Conservation (phyloP, 495 filamentous ascomycete species). For the Trichoderma orchidacearum region DNA sequence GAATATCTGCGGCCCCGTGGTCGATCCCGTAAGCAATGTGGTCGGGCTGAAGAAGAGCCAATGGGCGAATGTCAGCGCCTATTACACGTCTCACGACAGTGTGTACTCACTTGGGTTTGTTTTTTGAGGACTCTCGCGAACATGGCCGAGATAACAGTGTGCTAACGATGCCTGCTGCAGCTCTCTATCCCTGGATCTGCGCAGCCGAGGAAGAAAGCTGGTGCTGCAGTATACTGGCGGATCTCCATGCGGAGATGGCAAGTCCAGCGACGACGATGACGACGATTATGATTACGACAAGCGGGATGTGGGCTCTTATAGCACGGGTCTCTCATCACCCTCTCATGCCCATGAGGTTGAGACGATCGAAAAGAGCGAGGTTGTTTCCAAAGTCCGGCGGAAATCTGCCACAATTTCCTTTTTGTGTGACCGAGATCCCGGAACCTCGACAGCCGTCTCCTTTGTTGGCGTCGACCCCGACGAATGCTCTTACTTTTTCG, state of each 20-base stretch:
- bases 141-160: neutral
- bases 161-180: slow-evolving; percentile 26
- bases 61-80: slow-evolving; percentile 85
- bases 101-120: slow-evolving; percentile 75
- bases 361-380: neutral
- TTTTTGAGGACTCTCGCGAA: neutral
- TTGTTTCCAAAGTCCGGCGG: slow-evolving; percentile 30
- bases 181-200: slow-evolving; percentile 49
- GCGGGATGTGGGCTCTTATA: neutral
- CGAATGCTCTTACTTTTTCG: slow-evolving; percentile 93
- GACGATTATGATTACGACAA: slow-evolving; percentile 16
- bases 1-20: slow-evolving; percentile 82
- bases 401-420: slow-evolving; percentile 89
- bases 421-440: slow-evolving; percentile 73
- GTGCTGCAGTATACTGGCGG: slow-evolving; percentile 86
- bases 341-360: neutral
- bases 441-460: slow-evolving; percentile 40
- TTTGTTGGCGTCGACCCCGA: slow-evolving; percentile 78
- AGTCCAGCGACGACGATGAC: slow-evolving; percentile 21
- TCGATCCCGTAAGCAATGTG: slow-evolving; percentile 61
- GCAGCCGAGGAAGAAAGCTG: slow-evolving; percentile 79
- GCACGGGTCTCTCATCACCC: neutral
- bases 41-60: slow-evolving; percentile 47
- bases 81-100: slow-evolving; percentile 59
- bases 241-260: slow-evolving; percentile 52